Base-by-base conservation (phyloP, 768 basidiomycete species). In the Lactifluus subvellereus region DNA sequence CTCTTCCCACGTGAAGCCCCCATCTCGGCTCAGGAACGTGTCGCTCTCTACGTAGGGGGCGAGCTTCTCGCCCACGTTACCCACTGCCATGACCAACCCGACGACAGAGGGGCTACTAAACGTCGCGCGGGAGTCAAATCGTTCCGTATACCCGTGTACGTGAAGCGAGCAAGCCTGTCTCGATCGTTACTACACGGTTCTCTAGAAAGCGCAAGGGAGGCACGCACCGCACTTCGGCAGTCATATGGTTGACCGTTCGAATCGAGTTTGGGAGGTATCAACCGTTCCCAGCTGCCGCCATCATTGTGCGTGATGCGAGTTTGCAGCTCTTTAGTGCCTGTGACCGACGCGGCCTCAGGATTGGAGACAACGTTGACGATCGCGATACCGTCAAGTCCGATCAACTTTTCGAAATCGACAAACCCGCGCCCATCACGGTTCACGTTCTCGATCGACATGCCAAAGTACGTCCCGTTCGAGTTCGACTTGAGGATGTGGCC, bases 351-450 rank as follows among this genome's bases (percentile, higher is more conserved):
- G 54, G 92, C 86, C 0, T 79, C 76, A 0, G 92, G 80, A 70
- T 98, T 97, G 6, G 87, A 75, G 7, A 99, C 93, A 42, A 98
- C 70, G 70, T 99, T 99, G 68, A 95, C 82, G 52, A 99, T 75
- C 6, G 96, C 96, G 66, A 99, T 96, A 0, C 97, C 97, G 72
- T 98, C 95, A 54, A 99, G 75, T 10, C 94, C 95, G 60, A 89
- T 84, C 82, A 98, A 89, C 79, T 98, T 99, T 77, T 99, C 97
- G 68, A 98, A 99, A 73, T 99, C 96, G 37, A 94, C 95, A 70
- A 82, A 98, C 5, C 97, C 97, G 0, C 77, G 71, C 0, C 83
- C 76, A 71, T 99, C 88, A n/a, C 97, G 83, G 73, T 98, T 98
- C 59, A 91, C 97, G 68, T 94, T 81, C 68, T 91, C 88, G 43